Evolutionary conservation across 1,139 yeast genomes (phyloP).

Genomic region (Blastobotrys petasosporus): DNA sequence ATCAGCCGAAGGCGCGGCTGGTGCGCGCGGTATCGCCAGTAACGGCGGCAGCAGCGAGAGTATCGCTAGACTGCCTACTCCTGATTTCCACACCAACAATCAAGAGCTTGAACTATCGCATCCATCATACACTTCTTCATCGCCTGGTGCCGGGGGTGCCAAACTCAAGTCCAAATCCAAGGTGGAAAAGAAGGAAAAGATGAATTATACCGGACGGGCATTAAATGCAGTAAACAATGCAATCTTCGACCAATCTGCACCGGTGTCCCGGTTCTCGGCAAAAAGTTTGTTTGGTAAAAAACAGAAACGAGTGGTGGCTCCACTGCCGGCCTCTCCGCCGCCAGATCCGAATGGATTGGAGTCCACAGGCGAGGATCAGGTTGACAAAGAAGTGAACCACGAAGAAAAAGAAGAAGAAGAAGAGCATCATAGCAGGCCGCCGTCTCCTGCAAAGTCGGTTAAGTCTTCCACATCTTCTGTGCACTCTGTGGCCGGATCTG

Average conservation of each 20-base stretch:
- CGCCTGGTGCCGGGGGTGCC: too few relatives aligned
- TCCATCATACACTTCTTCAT: too few relatives aligned
- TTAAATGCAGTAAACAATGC: conserved; percentile 1
- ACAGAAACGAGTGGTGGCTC: conserved; percentile 7
- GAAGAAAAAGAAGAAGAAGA: neutral
- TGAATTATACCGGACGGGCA: neutral
- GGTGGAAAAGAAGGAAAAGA: too few relatives aligned
- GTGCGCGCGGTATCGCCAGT: too few relatives aligned
- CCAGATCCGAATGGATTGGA: neutral
- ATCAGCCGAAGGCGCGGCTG: too few relatives aligned
- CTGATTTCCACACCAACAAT: too few relatives aligned
- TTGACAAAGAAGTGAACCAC: too few relatives aligned
- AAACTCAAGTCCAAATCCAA: too few relatives aligned
- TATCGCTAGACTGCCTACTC: too few relatives aligned
- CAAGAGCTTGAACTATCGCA: too few relatives aligned
- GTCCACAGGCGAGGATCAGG: too few relatives aligned
- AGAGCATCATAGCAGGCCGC: neutral
- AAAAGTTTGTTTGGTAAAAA: conserved; percentile 18
- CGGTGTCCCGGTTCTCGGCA: conserved; percentile 22
- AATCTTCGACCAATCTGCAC: conserved; percentile 6
- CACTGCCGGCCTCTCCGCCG: conserved; percentile 5
- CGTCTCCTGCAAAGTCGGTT: neutral
- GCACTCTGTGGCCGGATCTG: neutral
- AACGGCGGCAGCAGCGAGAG: too few relatives aligned
- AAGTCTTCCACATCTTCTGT: neutral